phyloP scores from a whole-genome alignment of 768 basidiomycete species.

The Calvatia gigantea region DNA sequence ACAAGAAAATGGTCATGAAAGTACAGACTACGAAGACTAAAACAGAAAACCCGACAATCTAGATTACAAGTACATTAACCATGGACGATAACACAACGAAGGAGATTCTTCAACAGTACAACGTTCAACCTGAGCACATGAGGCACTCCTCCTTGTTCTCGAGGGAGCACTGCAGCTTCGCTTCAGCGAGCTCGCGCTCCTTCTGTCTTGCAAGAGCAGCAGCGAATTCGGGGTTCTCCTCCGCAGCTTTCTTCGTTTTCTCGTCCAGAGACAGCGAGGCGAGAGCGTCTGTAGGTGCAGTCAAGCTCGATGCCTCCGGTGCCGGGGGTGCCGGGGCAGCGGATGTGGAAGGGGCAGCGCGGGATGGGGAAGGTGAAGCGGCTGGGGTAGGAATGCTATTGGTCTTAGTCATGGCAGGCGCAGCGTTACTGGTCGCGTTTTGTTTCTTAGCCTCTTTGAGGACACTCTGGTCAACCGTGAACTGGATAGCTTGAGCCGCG shows the following conservation, averaged over 20 bases:
- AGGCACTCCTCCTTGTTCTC: conserved; percentile 94
- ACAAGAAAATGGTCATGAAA: neutral
- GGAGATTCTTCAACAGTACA: neutral
- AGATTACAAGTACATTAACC: conserved; percentile 4
- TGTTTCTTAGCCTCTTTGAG: conserved; percentile 63
- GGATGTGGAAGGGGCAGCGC: conserved; percentile 16
- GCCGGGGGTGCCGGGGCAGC: conserved; percentile 12
- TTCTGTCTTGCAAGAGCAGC: conserved; percentile 70
- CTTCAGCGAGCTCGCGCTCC: conserved; percentile 76
- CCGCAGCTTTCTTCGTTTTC: conserved; percentile 49
- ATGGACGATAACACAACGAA: neutral
- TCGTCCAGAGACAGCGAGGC: conserved; percentile 43
- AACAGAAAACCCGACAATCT: conserved; percentile 1
- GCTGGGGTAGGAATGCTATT: conserved; percentile 30
- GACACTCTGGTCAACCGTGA: conserved; percentile 86
- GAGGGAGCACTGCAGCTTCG: conserved; percentile 76
- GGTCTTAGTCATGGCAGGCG: conserved; percentile 20
- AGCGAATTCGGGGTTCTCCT: conserved; percentile 68
- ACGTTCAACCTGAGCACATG: conserved; percentile 79
- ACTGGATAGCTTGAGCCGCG: conserved; percentile 94
- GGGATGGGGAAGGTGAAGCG: conserved; percentile 18
- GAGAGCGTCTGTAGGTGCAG: conserved; percentile 27
- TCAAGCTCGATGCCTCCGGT: conserved; percentile 16
- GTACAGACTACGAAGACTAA: neutral
- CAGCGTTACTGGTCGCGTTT: conserved; percentile 26